A percentile compares a stretch with the other conserved stretches of the same genome.
Conservation (phyloP, 2,329 filamentous ascomycete species). For the Colletotrichum godetiae region DNA sequence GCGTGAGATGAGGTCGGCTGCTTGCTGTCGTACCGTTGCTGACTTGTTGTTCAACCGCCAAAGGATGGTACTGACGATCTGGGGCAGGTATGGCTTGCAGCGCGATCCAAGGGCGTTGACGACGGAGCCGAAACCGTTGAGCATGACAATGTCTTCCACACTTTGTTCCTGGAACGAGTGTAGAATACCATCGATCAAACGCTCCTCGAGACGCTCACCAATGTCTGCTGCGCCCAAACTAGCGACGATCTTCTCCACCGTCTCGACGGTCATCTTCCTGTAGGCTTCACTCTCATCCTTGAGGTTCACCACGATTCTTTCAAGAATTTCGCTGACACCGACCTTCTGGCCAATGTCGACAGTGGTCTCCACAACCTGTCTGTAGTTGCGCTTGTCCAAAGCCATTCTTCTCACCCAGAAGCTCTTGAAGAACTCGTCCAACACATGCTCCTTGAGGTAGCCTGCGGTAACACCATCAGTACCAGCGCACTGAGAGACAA, state of each 20-base stretch:
- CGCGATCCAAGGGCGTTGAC: constrained; percentile 94
- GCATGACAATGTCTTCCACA: constrained; percentile 93
- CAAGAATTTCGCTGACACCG: constrained; percentile 94
- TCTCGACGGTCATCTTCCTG: constrained; percentile 99
- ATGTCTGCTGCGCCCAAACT: constrained; percentile 95
- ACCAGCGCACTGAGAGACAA: constrained; percentile 93
- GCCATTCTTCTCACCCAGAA: constrained; percentile 99
- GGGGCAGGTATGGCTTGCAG: constrained; percentile 95
- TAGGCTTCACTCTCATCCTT: constrained; percentile 99
- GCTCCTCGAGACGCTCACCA: constrained; percentile 90
- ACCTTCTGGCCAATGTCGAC: constrained; percentile 98
- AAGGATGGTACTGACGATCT: constrained; percentile 96
- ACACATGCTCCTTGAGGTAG: constrained; percentile 94
- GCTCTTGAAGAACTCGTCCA: constrained; percentile 97
- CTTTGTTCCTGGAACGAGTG: constrained; percentile 98
- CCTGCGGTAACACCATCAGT: constrained; percentile 95
- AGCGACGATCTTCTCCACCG: constrained; percentile 94
- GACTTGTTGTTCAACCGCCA: constrained; percentile 99
- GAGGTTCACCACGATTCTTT: constrained; percentile 92
- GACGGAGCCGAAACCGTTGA: constrained; percentile 97
- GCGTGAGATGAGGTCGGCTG: constrained; percentile 93
- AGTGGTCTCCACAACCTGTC: constrained; percentile 97
- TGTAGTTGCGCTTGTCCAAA: constrained; percentile 95
- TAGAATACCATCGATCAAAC: constrained; percentile 93
- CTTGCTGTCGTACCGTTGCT: constrained; percentile 94